A percentile compares a stretch with the other conserved stretches of the same genome.
These are phyloP conservation scores for Cercospora sesami DNA, from an alignment of 2,329 filamentous ascomycete species.

Conservation along the genomic window DNA sequence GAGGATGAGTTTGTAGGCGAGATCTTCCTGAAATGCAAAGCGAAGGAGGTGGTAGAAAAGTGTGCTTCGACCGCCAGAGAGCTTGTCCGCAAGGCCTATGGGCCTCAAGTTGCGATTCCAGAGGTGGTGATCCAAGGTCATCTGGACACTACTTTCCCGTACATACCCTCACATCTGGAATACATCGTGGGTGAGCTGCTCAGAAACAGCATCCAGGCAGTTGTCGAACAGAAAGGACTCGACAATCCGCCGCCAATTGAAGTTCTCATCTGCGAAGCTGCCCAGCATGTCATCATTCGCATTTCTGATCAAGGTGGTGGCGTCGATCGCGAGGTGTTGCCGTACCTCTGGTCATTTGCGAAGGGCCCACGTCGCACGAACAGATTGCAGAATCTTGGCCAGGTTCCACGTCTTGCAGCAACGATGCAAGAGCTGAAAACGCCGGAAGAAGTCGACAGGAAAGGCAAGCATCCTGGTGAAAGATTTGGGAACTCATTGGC, in stretches of 20 bases:
- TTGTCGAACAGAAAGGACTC: constrained; percentile 67
- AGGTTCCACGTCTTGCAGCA: constrained; percentile 87
- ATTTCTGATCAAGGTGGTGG: constrained; percentile 95
- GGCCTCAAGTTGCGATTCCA: constrained; percentile 69
- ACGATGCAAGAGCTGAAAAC: constrained; percentile 70
- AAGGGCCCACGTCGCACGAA: constrained; percentile 80
- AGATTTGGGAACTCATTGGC: constrained; percentile 67
- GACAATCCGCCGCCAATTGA: constrained; percentile 74
- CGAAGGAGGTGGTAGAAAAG: constrained; percentile 80
- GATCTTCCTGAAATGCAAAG: constrained; percentile 90
- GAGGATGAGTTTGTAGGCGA: constrained; percentile 87
- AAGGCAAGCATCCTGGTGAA: constrained; percentile 28
- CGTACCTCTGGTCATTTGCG: constrained; percentile 93
- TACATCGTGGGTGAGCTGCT: constrained; percentile 96
- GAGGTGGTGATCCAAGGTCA: constrained; percentile 83
- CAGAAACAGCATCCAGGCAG: constrained; percentile 90
- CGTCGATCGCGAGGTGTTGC: constrained; percentile 78
- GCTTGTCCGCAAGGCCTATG: constrained; percentile 74
- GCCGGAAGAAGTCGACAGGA: constrained; percentile 22
- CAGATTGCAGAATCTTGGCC: constrained; percentile 78
- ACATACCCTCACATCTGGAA: constrained; percentile 92
- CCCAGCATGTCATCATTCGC: constrained; percentile 92
- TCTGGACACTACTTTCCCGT: constrained; percentile 86
- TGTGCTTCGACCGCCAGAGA: constrained; percentile 75
- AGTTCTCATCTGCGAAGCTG: constrained; percentile 89